Percentiles rank a stretch among this genome's conserved stretches.
Evolutionary conservation across 2,329 filamentous ascomycete species (phyloP).

Genomic region (Bretziella fagacearum): DNA sequence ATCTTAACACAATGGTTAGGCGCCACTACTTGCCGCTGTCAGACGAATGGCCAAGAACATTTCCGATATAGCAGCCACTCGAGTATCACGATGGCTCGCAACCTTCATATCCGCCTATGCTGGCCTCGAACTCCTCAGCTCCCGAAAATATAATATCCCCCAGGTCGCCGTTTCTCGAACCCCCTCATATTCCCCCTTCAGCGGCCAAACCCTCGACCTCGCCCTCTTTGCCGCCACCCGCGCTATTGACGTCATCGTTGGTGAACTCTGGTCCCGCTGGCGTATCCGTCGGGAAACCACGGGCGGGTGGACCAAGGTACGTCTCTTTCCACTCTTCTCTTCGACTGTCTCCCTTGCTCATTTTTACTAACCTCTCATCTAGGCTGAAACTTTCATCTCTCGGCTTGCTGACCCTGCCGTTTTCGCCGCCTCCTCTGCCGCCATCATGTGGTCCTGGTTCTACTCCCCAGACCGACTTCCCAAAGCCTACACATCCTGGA

Average conservation of each 20-base stretch:
- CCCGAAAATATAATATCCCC: conserved; percentile 25
- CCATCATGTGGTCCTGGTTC: conserved; percentile 85
- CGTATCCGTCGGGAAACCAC: conserved; percentile 28
- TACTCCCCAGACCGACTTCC: conserved; percentile 58
- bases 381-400: conserved; percentile 23
- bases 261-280: conserved; percentile 43
- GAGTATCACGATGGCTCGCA: conserved; percentile 31
- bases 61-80: not conserved
- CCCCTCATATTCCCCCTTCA: conserved; percentile 15
- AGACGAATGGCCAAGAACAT: conserved; percentile 9
- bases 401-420: conserved; percentile 43
- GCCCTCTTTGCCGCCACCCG: conserved; percentile 62
- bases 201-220: conserved; percentile 52
- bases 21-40: conserved; percentile 9
- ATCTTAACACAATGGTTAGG: conserved; percentile 5
- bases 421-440: conserved; percentile 53
- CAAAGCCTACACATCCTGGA: conserved; percentile 63
- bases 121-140: conserved; percentile 40
- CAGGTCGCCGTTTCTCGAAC: conserved; percentile 10
- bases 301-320: conserved; percentile 32
- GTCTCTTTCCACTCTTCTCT: conserved; percentile 12
- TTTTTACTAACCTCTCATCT: not conserved
- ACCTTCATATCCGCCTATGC: conserved; percentile 42
- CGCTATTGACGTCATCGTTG: conserved; percentile 54
- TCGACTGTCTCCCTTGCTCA: too few species aligned